Base-by-base conservation (phyloP, 208 protist species). In the Trypanosoma cruzi region DNA sequence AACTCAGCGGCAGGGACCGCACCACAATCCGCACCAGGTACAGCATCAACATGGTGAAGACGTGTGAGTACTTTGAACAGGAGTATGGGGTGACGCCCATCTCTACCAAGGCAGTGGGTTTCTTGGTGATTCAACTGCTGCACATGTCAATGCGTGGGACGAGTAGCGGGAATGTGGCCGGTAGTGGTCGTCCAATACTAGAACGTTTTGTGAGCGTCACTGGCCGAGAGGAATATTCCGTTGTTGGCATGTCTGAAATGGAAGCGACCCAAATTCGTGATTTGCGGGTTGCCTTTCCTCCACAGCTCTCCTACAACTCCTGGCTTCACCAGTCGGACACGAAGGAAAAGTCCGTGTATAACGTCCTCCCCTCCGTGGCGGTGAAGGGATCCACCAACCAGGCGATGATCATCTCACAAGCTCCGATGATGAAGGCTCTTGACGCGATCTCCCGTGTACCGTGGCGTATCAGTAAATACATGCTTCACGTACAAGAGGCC, bases 381-480 rank as follows among this genome's bases (percentile, higher is more conserved):
- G 89, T 97, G 32, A 97, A 95, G 48, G 89, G 90, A 13, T 55
- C 86, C 11, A 89, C 90, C n/a, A 95, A 94, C 75, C 88, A 94
- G 64, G 89, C 87, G 24, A 95, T 97, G 89, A 88, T 95, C 74
- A 86, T 95, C 64, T 95, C 92, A 26, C 89, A 95, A 70, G 89
- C 92, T 4, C 92, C 92, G 26, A 95, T 97, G 87, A 93, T 97
- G 88, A 84, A 89, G 65, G 92, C 92, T 5, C 81, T 95, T 24
- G 92, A 97, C 70, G 89, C 88, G 49, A 94, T 97, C 72, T 95
- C 88, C 5, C 85, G 88, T 26, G 92, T 97, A 46, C 89, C 89
- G 64, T 97, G 92, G 90, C 89, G 92, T 58, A 95, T 97, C 57
- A 94, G 92, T 82, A 91, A 92, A 68, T 97, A 95, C 72, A 95